Evolutionary conservation across 164 flowering plant species (phyloP), one percentile per base, ranked within the genome.

Genomic region (Liquidambar formosana): DNA sequence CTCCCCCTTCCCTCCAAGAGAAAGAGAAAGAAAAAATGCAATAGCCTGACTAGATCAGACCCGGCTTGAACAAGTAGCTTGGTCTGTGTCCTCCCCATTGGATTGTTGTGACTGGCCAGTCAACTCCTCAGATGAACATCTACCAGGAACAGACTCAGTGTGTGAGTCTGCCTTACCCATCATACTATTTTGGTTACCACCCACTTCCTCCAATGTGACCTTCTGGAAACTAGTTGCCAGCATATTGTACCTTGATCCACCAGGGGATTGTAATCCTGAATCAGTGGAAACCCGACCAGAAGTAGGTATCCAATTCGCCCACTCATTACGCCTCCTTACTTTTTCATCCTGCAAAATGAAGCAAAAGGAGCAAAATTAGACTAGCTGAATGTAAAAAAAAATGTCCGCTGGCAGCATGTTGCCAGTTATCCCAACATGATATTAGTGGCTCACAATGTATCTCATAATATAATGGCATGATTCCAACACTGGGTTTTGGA

Each of bases 251-350:
- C 62, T 73, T 45, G 79, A 60, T 49, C 52, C 58, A 41, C 61
- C 64, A 38, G 80, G 66, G 12, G 79, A 72, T 12, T 13, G 73
- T 10, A 65, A 48, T 15, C 57, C 78, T 15, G 76, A 46, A 8
- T 71, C 72, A n/a, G 78, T 1, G 19, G 71, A 13, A 65, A 57
- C 25, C 65, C 69, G 56, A 56, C 63, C 53, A 46, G 81, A 69
- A 10, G 70, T 44, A 21, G 74, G 61, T 16, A 76, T 65, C 88
- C 87, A 89, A 48, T 71, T 84, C 83, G 51, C 78, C 91, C 91
- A 89, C 28, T 82, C 88, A 62, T 73, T 57, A 14, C 85, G 85
- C 65, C 76, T 84, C 73, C 94, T 84, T 44, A 89, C 60, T 77
- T 79, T 87, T 63, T 87, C 85, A 63, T 76, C 89, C 94, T 89